Base-by-base conservation (phyloP, 2,329 filamentous ascomycete genomes). In the Bertia moriformis region DNA sequence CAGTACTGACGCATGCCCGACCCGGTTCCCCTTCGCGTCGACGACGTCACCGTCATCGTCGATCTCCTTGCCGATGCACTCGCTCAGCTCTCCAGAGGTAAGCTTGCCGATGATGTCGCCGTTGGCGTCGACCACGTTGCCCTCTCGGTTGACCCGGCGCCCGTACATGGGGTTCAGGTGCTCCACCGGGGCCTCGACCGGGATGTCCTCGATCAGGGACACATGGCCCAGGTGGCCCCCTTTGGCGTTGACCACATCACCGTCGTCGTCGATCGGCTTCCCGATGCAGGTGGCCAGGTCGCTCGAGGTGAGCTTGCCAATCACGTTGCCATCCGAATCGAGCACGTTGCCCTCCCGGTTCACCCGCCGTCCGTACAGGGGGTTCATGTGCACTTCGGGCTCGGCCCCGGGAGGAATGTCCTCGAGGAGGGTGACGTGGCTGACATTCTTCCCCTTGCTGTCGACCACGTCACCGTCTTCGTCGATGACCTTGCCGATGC, bases 241-340 rank as follows among this genome's bases (percentile, higher is more conserved):
- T 46, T 67, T 68, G 46, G 72, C 71, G 54, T 78, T 73, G 41
- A 74, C 60, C 39, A 78, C 67, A 46, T 77, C 73, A 42, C 73
- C 73, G 49, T 78, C 73, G 45, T 76, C 71, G 44, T 77, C 73
- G 24, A 13, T 81, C 13, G 57, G 59, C 37, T 72, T 60, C 12
- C 69, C 69, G 20, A 70, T 63, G 17, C 75, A 57, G 35, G 63
- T 57, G 3, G 67, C 71, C 4, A 77, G 51, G 22, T 80, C 72
- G n/a, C 81, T 81, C 27, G 73, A 73, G 4, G 78, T 73, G 19
- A 86, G 66, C 52, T 78, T 81, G 43, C 69, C 81, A 42, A 85
- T 64, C 40, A 75, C 43, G 48, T 77, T 71, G 10, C 72, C 72
- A 38, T 73, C 67, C 20, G 69, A 63, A 45, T 76, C 70, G 13